Base-by-base conservation (phyloP, 495 filamentous ascomycete genomes). In the Clohesyomyces aquaticus region DNA sequence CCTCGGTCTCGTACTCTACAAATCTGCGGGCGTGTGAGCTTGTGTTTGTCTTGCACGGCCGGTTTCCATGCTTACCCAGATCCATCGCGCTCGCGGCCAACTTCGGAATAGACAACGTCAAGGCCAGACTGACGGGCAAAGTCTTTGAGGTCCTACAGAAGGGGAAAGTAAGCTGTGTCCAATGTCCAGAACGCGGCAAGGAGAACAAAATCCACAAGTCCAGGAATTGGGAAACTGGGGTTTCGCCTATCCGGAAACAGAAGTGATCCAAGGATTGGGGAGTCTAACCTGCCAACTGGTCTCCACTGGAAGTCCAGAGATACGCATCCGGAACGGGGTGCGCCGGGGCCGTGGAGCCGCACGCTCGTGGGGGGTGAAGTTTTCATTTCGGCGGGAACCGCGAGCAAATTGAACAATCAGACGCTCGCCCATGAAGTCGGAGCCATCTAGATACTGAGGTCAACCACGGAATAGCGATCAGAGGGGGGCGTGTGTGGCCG, bases 201-300 rank as follows among this genome's bases (percentile, higher is more conserved):
- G 46, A 62, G 69, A 74, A 68, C 66, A 73, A 71, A 61, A 62
- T 42, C 63, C 62, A 67, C 60, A 38, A 70, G 74, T 55, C 51
- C 50, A 62, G 49, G 46, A 45, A 11, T 23, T 18, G 52, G 54
- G 25, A 47, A 27, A 46, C 42, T 22, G 41, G 51, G 32, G 32
- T 38, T 38, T 38, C 32, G 11, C 79, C 78, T 76, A 74, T 61
- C 26, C 28, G 22, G 53, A 63, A 63, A 59, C 47, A 55, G 35
- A 50, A 45, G 59, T 22, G 48, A 55, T 67, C 63, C 67, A 70
- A 61, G 59, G 53, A 57, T 55, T 61, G 63, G 55, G 60, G 55
- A 41, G 47, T 47, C 94, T 95, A 89, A 98, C 94, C 94, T 98
- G 94, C 94, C 94, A 98, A 85, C 92, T 96, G 82, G 95, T 98